A percentile compares a stretch with the other conserved stretches of the same genome.
phyloP scores from a whole-genome alignment of 352 stramenopile genomes.

The Phytophthora crassamura region DNA sequence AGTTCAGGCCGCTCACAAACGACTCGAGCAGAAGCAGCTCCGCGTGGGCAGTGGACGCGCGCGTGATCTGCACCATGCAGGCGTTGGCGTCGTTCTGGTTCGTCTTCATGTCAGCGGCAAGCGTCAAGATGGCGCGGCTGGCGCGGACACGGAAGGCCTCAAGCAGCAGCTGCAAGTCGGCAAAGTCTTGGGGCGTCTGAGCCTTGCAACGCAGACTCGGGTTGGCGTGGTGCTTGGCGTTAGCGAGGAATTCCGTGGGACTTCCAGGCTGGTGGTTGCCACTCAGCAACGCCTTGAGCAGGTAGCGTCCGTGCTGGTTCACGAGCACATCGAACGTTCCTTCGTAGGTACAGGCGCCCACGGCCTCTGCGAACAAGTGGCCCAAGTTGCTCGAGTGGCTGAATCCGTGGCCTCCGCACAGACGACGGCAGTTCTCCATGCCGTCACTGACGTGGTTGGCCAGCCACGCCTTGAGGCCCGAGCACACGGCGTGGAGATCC shows the following conservation, averaged over 20 bases:
- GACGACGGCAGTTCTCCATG: conserved; percentile 30
- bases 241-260: conserved; percentile 39
- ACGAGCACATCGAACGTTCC: conserved; percentile 76
- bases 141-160: conserved; percentile 49
- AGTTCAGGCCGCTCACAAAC: conserved; percentile 42
- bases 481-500: conserved; percentile 29
- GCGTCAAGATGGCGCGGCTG: conserved; percentile 34
- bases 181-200: conserved; percentile 38
- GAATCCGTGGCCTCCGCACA: conserved; percentile 30
- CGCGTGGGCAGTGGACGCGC: conserved; percentile 52
- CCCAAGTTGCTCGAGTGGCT: conserved; percentile 28
- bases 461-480: conserved; percentile 31
- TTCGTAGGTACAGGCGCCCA: conserved; percentile 64
- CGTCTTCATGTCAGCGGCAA: conserved; percentile 47
- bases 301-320: conserved; percentile 62
- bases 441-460: conserved; percentile 33
- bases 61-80: conserved; percentile 60
- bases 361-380: conserved; percentile 41
- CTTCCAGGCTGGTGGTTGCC: conserved; percentile 12
- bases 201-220: conserved; percentile 41
- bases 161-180: conserved; percentile 43
- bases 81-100: conserved; percentile 54
- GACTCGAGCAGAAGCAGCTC: conserved; percentile 50
- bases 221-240: conserved; percentile 39
- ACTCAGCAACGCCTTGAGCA: conserved; percentile 52